Percentiles rank a stretch among this genome's conserved stretches.
Conservation (phyloP, 352 stramenopile genomes). For the Pythium vanterpoolii region DNA sequence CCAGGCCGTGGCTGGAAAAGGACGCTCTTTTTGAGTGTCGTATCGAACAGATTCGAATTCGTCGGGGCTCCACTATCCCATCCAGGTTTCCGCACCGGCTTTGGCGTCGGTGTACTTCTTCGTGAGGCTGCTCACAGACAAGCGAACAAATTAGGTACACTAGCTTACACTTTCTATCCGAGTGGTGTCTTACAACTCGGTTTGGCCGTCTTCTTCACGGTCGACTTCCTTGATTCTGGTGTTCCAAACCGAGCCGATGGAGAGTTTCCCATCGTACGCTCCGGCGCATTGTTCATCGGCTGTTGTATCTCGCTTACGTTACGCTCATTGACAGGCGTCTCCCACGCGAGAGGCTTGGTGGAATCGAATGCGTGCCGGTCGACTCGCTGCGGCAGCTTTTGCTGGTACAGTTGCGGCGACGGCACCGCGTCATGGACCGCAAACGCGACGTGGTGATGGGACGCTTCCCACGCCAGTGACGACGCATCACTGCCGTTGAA, state of each 20-base stretch:
- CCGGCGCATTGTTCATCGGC: background rate
- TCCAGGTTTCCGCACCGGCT: conserved; percentile 25
- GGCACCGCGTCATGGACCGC: conserved; percentile 37
- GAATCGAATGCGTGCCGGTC: background rate
- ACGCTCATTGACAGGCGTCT: background rate
- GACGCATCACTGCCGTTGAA: background rate
- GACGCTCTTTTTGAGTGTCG: conserved; percentile 43
- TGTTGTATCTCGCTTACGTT: background rate
- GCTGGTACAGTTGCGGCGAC: conserved; percentile 37
- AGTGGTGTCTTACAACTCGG: background rate
- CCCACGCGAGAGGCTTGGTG: background rate
- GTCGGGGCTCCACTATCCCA: conserved; percentile 43
- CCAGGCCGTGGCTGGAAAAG: conserved; percentile 48
- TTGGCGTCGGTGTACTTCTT: background rate
- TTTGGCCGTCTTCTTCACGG: background rate
- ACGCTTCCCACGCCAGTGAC: background rate
- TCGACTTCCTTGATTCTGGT: background rate
- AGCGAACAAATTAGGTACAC: too few relatives aligned
- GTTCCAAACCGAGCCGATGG: background rate
- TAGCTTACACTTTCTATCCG: too few relatives aligned
- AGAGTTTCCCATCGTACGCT: background rate
- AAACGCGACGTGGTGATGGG: conserved; percentile 40
- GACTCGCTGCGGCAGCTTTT: conserved; percentile 4
- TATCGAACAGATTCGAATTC: conserved; percentile 39
- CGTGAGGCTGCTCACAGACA: background rate